Evolutionary conservation across 768 basidiomycete genomes (phyloP).

Genomic region (Auricularia sp.): DNA sequence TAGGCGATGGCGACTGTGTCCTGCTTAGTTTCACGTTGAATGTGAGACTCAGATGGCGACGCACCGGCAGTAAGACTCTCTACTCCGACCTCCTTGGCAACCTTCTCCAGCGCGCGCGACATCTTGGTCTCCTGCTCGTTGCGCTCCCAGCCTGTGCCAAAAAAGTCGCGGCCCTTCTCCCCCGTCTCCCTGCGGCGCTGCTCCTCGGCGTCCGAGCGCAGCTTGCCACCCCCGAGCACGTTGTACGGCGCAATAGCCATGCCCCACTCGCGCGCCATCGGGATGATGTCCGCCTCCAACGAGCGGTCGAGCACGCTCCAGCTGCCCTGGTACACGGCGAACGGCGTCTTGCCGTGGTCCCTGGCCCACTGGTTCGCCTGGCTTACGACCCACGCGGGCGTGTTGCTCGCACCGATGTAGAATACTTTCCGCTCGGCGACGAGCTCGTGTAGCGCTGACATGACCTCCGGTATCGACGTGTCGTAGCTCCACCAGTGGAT

Average conservation of each 20-base stretch:
- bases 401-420: conserved; percentile 18
- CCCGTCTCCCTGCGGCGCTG: conserved; percentile 15
- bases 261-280: conserved; percentile 21
- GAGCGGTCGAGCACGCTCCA: conserved; percentile 25
- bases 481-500: not conserved
- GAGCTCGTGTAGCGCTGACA: too few relatives aligned
- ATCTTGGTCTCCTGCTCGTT: not conserved
- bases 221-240: too few relatives aligned
- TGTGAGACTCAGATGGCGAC: not conserved
- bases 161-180: conserved; percentile 14
- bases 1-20: too few relatives aligned
- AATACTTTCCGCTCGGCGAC: conserved; percentile 23
- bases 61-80: too few relatives aligned
- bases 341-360: conserved; percentile 16
- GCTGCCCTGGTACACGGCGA: conserved; percentile 34
- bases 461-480: too few relatives aligned
- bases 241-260: too few relatives aligned
- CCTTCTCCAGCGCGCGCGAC: conserved; percentile 1
- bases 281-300: conserved; percentile 34
- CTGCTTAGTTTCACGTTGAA: too few relatives aligned
- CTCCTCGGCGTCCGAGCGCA: not conserved
- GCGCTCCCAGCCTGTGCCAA: not conserved
- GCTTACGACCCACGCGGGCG: conserved; percentile 30
- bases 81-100: not conserved
- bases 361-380: conserved; percentile 30